Evolutionary conservation across 208 protist species (phyloP).

Genomic region (Trypanosoma platydactyli): DNA sequence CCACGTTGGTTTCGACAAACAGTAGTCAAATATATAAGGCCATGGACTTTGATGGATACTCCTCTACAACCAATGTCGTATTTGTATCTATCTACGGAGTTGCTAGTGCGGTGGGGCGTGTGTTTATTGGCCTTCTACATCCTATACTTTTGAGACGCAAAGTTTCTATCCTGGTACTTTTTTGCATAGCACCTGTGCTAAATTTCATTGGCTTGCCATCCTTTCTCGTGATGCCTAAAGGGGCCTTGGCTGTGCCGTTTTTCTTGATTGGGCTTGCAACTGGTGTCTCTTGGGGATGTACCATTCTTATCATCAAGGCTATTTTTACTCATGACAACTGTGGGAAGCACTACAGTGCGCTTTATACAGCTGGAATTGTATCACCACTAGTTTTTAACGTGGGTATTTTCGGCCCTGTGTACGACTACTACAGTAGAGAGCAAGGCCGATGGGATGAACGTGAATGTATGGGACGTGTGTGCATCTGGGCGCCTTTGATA

Average conservation of each 20-base stretch:
- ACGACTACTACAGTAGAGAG: conserved; percentile 54
- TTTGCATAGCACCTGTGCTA: conserved; percentile 55
- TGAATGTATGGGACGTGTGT: conserved; percentile 53
- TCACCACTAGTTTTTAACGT: conserved; percentile 83
- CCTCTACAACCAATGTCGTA: conserved; percentile 66
- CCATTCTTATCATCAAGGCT: conserved; percentile 66
- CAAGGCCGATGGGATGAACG: conserved; percentile 36
- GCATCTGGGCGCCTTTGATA: conserved; percentile 53
- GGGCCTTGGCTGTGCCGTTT: conserved; percentile 60
- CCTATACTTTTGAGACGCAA: conserved; percentile 40
- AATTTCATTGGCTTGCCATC: conserved; percentile 67
- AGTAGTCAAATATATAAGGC: conserved; percentile 80
- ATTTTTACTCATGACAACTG: conserved; percentile 64
- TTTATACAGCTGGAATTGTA: conserved; percentile 83
- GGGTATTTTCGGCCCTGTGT: conserved; percentile 67
- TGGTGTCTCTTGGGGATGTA: conserved; percentile 78
- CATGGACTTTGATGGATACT: conserved; percentile 52
- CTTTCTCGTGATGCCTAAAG: conserved; percentile 41
- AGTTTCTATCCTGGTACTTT: conserved; percentile 42
- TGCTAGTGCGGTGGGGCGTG: conserved; percentile 72
- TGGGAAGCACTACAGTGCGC: conserved; percentile 81
- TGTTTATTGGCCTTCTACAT: conserved; percentile 55
- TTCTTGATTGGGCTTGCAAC: conserved; percentile 72
- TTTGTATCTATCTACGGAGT: conserved; percentile 82
- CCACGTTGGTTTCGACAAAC: conserved; percentile 77